Evolutionary conservation across 768 basidiomycete genomes (phyloP).

Genomic region (Chalciporus chontae): DNA sequence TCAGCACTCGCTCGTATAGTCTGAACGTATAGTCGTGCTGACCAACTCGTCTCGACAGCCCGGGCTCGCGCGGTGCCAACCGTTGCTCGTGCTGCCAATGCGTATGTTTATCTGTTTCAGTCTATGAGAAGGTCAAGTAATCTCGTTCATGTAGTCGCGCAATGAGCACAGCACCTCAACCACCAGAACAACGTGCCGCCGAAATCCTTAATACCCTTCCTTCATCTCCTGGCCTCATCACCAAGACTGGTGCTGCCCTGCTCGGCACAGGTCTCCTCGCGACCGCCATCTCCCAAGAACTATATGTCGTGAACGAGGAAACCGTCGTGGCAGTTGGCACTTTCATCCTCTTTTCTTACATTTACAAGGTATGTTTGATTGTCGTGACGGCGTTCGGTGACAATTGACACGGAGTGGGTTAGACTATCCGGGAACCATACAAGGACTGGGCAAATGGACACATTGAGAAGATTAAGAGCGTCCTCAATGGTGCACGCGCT

Average conservation of each 20-base stretch:
- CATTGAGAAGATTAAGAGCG: slow-evolving; percentile 76
- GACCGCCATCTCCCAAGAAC: slow-evolving; percentile 92
- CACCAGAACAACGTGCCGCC: slow-evolving; percentile 83
- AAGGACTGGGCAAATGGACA: slow-evolving; percentile 88
- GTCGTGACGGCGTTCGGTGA: slow-evolving; percentile 10
- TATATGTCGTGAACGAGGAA: slow-evolving; percentile 98
- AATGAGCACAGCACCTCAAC: slow-evolving; percentile 62
- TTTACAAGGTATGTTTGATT: slow-evolving; percentile 63
- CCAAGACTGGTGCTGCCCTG: slow-evolving; percentile 91
- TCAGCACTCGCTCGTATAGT: slow-evolving; percentile 23
- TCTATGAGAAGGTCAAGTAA: slow-evolving; percentile 9
- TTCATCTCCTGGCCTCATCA: slow-evolving; percentile 81
- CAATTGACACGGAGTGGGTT: slow-evolving; percentile 1
- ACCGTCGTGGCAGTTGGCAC: slow-evolving; percentile 84
- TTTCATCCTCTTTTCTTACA: slow-evolving; percentile 74
- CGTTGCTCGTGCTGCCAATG: slow-evolving; percentile 42
- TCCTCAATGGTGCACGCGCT: slow-evolving; percentile 76
- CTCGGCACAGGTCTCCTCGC: slow-evolving; percentile 87
- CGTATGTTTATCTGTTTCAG: slow-evolving; percentile 36
- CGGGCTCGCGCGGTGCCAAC: slow-evolving; percentile 53
- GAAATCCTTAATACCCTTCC: slow-evolving; percentile 87
- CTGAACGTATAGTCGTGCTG: neutral
- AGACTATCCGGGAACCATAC: slow-evolving; percentile 86
- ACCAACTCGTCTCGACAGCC: slow-evolving; percentile 32
- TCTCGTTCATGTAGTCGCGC: slow-evolving; percentile 47